Evolutionary conservation across 176 grass and related monocot genomes (phyloP).

Genomic region (Zea luxurians): DNA sequence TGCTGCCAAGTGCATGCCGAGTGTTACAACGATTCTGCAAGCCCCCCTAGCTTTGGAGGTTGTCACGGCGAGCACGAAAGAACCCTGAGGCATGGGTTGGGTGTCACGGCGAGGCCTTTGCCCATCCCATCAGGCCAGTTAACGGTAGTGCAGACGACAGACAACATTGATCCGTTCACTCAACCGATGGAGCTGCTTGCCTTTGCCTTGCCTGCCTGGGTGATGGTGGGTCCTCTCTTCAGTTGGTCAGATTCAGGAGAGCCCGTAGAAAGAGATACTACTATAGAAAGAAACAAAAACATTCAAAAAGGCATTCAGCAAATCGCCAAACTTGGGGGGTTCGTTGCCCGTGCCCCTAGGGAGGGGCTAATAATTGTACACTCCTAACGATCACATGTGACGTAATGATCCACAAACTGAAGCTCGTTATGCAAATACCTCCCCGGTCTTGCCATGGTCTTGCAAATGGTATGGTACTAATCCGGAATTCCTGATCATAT

Average conservation of each 20-base stretch:
- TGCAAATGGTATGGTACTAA: conserved; percentile 1
- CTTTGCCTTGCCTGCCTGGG: conserved; percentile 2
- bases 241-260: conserved; percentile 2
- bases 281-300: not conserved
- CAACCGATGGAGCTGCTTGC: conserved; percentile 2
- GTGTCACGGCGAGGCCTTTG: conserved; percentile 24
- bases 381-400: conserved; percentile 30
- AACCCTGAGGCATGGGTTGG: conserved; percentile 14
- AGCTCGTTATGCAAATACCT: not conserved
- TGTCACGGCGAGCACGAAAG: not conserved
- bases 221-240: not conserved
- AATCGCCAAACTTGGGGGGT: conserved; percentile 38
- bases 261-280: too few species aligned
- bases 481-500: too few species aligned
- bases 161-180: conserved; percentile 28
- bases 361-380: conserved; percentile 23
- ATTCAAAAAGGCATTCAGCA: not conserved
- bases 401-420: conserved; percentile 32
- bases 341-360: not conserved
- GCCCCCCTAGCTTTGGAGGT: too few species aligned
- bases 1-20: conserved; percentile 29
- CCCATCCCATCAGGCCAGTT: conserved; percentile 26
- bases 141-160: conserved; percentile 29
- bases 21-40: conserved; percentile 15
- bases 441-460: not conserved